These are phyloP conservation scores for Trichosanthes truncata DNA, from an alignment of 306 rosid genomes.

Conservation along the genomic window DNA sequence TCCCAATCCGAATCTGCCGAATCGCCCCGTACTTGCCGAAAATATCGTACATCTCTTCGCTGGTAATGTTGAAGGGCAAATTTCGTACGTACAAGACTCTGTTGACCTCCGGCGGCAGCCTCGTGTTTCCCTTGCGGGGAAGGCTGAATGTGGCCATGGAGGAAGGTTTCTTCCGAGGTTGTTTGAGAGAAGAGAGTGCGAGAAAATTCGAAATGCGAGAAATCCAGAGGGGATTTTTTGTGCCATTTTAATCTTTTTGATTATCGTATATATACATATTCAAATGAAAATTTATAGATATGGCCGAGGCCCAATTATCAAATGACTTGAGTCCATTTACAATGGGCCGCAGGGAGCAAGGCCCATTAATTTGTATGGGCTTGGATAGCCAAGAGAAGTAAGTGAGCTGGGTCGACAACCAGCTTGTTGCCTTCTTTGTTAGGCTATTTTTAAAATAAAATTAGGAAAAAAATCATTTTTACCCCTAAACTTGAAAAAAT, in stretches of 20 bases:
- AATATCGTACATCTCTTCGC: conserved; percentile 99
- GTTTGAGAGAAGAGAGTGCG: not conserved
- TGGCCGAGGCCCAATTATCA: not conserved
- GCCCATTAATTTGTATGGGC: not conserved
- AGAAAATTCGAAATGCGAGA: not conserved
- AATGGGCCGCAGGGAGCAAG: not conserved
- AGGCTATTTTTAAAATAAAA: no score
- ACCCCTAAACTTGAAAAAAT: no score
- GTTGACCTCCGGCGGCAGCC: conserved; percentile 95
- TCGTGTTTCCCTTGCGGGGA: conserved; percentile 68
- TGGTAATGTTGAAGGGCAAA: conserved; percentile 88
- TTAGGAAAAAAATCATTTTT: no score
- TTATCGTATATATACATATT: not conserved
- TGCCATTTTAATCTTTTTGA: not conserved
- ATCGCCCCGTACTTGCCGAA: conserved; percentile 97
- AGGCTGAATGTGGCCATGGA: conserved; percentile 81
- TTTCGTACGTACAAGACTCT: conserved; percentile 81
- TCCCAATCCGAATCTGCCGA: conserved; percentile 87
- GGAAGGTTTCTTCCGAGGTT: not conserved
- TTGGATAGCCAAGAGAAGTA: not conserved
- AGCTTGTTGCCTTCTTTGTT: not conserved
- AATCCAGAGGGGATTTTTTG: no score
- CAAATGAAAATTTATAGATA: not conserved
- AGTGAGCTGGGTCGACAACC: not conserved
- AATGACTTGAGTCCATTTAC: not conserved